These are phyloP conservation scores for Ophiostoma sp. DNA, from an alignment of 2,329 filamentous ascomycete species.

Conservation along the genomic window DNA sequence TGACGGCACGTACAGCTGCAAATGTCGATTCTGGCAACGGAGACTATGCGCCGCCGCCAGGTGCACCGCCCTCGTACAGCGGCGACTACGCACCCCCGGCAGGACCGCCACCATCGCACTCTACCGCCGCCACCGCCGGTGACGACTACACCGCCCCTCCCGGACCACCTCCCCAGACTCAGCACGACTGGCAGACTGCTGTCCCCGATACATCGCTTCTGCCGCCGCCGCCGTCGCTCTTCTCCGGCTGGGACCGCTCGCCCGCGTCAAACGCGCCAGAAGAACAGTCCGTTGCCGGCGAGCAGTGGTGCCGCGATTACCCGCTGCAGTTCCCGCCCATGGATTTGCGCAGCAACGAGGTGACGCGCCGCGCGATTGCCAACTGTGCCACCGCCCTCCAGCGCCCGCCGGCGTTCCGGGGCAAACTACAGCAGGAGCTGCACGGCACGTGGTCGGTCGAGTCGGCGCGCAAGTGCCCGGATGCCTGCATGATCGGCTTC, in stretches of 20 bases:
- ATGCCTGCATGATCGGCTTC: conserved; percentile 61
- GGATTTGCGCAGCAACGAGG: conserved; percentile 31
- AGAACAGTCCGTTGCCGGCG: conserved; percentile 50
- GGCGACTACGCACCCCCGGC: conserved; percentile 29
- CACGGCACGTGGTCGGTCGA: conserved; percentile 49
- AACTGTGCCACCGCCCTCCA: conserved; percentile 51
- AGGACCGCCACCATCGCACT: conserved; percentile 10
- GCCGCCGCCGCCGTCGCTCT: conserved; percentile 66
- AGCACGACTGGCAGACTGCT: conserved; percentile 64
- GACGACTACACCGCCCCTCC: not conserved
- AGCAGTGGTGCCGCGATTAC: conserved; percentile 59
- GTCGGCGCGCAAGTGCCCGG: conserved; percentile 44
- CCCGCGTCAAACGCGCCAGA: conserved; percentile 60
- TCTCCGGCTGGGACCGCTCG: conserved; percentile 57
- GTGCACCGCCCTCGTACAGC: conserved; percentile 26
- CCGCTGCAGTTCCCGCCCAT: conserved; percentile 51
- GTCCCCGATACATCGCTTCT: conserved; percentile 69
- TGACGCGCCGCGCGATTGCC: conserved; percentile 41
- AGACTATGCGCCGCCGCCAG: conserved; percentile 26
- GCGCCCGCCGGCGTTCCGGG: conserved; percentile 45
- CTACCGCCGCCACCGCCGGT: too few species aligned
- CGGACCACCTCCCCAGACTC: conserved; percentile 1
- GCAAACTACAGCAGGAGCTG: conserved; percentile 42
- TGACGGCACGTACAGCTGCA: not conserved
- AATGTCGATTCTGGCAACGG: not conserved